phyloP scores from a whole-genome alignment of 1,139 yeast species.

The Diutina sp. region DNA sequence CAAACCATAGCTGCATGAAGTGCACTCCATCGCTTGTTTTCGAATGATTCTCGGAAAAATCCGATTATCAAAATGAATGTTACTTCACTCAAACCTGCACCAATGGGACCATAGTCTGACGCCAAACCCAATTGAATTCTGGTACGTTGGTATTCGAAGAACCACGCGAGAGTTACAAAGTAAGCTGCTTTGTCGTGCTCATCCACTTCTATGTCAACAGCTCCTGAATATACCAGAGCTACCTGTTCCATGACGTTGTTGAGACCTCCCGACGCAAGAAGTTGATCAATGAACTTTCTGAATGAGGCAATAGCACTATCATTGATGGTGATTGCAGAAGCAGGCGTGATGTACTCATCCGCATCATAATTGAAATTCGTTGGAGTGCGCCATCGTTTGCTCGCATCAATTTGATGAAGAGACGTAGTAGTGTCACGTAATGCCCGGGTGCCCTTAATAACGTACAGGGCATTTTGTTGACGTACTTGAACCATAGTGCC shows the following conservation, averaged over 20 bases:
- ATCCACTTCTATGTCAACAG: constrained; percentile 12
- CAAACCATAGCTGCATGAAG: constrained; percentile 64
- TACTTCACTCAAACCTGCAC: constrained; percentile 54
- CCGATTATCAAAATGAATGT: constrained; percentile 49
- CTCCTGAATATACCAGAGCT: constrained; percentile 8
- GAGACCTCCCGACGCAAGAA: constrained; percentile 64
- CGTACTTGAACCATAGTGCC: constrained; percentile 74
- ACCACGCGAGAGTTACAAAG: constrained; percentile 63
- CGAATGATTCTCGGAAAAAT: constrained; percentile 40
- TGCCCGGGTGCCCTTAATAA: constrained; percentile 66
- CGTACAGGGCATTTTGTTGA: constrained; percentile 45
- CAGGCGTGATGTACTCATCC: constrained; percentile 20
- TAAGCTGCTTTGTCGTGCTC: constrained; percentile 33
- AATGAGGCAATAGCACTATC: constrained; percentile 21
- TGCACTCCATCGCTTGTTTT: constrained; percentile 38
- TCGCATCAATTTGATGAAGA: constrained; percentile 46
- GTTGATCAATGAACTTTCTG: constrained; percentile 34
- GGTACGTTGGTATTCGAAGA: constrained; percentile 29
- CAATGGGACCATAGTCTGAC: constrained; percentile 48
- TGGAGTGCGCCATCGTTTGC: constrained; percentile 53
- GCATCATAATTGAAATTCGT: constrained; percentile 31
- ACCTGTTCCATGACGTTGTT: constrained; percentile 32
- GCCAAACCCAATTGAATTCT: constrained; percentile 12
- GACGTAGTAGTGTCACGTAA: constrained; percentile 33
- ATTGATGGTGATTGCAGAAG: constrained; percentile 15